Base-by-base conservation (phyloP, 345 rosid species). In the Pugionium cornutum region DNA sequence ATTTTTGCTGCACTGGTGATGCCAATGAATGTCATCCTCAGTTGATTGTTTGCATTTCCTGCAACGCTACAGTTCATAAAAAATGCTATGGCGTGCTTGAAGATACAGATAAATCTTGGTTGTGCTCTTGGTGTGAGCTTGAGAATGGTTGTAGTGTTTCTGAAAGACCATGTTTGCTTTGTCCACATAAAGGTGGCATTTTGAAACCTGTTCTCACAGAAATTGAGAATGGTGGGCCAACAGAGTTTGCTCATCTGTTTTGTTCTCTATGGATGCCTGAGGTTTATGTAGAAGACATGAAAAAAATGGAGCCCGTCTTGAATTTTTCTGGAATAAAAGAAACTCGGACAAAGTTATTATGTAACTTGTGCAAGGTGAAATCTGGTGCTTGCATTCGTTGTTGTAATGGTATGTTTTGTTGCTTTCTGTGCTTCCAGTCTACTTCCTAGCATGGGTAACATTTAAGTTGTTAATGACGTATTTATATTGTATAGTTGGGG, bases 231-330 rank as follows among this genome's bases (percentile, higher is more conserved):
- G 67, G 64, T 52, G 79, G 58, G 60, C 58, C 69, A 32, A 25
- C 42, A 4, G 85, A 81, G 76, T 90, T 86, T 80, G 96, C 83
- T 35, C 99, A 94, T 70, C 82, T 94, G 69, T 90, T 94, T 81
- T 94, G 99, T 72, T 80, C 92, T 60, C 71, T 69, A 54, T 87
- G 97, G 92, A 87, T 83, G 88, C 91, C 97, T 75, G 99, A 90
- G 84, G 79, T 81, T 18, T 82, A 77, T 66, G 42, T 94, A 51
- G 85, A 85, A 75, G 91, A 88, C 78, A 66, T 80, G 55, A 36
- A 54, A 41, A 83, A 71, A 72, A 90, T 94, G 97, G 92, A 88
- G 73, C 97, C 96, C 1, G 71, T 90, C 68, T 67, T 83, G 75
- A 89, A 85, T 71, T 68, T 88, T 68, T 53, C 39, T 46, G 86